Evolutionary conservation across 1,139 yeast species (phyloP).

Genomic region (Hyphopichia fennica): DNA sequence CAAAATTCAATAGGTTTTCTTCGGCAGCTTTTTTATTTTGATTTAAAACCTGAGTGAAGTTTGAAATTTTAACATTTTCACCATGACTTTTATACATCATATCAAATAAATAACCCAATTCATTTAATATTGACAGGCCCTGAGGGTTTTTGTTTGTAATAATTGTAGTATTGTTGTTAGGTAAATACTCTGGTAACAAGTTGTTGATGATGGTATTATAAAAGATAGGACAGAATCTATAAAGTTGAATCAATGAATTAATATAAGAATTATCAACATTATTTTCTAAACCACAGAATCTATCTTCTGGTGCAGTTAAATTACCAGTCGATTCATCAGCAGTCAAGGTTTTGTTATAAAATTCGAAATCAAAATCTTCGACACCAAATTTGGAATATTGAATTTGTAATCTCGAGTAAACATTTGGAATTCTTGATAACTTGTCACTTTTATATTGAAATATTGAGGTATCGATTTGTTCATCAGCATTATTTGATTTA

Average conservation of each 20-base stretch:
- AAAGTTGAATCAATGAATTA: constrained; percentile 80
- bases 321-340: constrained; percentile 6
- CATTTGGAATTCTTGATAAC: constrained; percentile 55
- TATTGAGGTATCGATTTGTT: constrained; percentile 18
- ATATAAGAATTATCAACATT: constrained; percentile 80
- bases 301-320: constrained; percentile 10
- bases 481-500: constrained; percentile 4
- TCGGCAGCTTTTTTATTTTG: constrained; percentile 46
- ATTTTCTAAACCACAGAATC: constrained; percentile 83
- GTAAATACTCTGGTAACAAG: constrained; percentile 59
- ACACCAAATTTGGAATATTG: constrained; percentile 90
- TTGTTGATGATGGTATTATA: constrained; percentile 63
- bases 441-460: constrained; percentile 25
- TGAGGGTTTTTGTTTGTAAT: constrained; percentile 30
- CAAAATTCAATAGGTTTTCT: constrained; percentile 54
- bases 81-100: constrained; percentile 87
- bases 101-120: constrained; percentile 85
- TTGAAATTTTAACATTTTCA: constrained; percentile 66
- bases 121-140: constrained; percentile 64
- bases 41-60: constrained; percentile 56
- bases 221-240: constrained; percentile 71
- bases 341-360: constrained; percentile 63
- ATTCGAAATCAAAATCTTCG: constrained; percentile 87
- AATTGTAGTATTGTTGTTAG: constrained; percentile 34
- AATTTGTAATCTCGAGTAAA: constrained; percentile 73